Base-by-base conservation (phyloP, 2,329 filamentous ascomycete species). In the Chlorencoelia australis region DNA sequence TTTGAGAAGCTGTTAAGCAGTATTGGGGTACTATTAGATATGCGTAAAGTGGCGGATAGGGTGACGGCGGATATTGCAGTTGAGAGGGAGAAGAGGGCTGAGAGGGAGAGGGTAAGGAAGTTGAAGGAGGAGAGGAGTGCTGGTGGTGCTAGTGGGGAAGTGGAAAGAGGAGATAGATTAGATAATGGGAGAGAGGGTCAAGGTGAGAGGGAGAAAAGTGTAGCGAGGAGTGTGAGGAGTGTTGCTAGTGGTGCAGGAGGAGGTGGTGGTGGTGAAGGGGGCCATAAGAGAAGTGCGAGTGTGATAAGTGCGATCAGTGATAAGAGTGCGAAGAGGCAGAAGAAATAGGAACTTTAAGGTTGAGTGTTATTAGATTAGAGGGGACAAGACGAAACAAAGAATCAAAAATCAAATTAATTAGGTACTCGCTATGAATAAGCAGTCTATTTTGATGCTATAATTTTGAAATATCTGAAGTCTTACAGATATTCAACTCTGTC, bases 271-370 rank as follows among this genome's bases (percentile, higher is more conserved):
- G 62, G 56, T 45, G 42, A 18, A 11, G 40, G 30, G 25, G 76
- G 61, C 39, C 79, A 82, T 45, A 93, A 93, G 64, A 73, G 86
- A 41, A 91, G 85, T 55, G 84, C 84, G 1, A 93, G 85, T 57
- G 83, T 87, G 20, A 58, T 93, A 35, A 89, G 83, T 56, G 65
- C 68, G 11, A 63, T 64, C 5, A 86, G 81, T 55, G 79, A 85
- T 39, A 69, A 68, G 55, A 67, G 64, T 47, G 53, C 55, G 6
- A 71, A 71, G 53, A 60, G 66, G 35, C 64, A 67, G 51, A 65
- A 61, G 49, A 67, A 66, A 39, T 60, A 50, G 35, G 17, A 13
- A n/a, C n/a, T n/a, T n/a, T n/a, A n/a, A n/a, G n/a, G n/a, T n/a
- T n/a, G n/a, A n/a, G n/a, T n/a, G n/a, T n/a, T n/a, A n/a, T n/a